Percentiles rank a stretch among this genome's conserved stretches.
Conservation (phyloP, 2,329 filamentous ascomycete genomes). For the Emergomyces pasteurianus region DNA sequence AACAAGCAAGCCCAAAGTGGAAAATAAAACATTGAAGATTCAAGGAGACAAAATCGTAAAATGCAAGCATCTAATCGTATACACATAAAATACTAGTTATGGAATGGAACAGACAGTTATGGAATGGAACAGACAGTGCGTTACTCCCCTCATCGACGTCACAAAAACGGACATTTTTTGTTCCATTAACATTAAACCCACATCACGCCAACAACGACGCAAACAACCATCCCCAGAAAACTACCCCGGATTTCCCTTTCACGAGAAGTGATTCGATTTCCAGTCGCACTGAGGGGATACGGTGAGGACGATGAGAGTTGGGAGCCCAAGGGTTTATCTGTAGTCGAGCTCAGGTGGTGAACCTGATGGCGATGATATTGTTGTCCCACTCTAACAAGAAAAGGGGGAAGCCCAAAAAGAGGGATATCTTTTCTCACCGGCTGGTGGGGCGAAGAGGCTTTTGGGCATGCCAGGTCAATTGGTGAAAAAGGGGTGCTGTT, state of each 20-base stretch:
- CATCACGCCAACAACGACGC: background rate
- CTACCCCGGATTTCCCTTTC: conserved; percentile 4
- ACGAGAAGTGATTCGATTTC: background rate
- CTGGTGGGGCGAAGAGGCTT: background rate
- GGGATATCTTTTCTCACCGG: background rate
- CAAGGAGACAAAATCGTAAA: background rate
- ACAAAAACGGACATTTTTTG: too few relatives aligned
- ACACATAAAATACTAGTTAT: background rate
- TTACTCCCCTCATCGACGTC: too few relatives aligned
- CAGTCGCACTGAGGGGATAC: background rate
- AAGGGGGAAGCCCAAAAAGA: background rate
- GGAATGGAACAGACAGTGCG: too few relatives aligned
- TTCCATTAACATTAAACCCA: conserved; percentile 1
- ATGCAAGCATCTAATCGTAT: background rate
- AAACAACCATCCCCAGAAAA: conserved; percentile 2
- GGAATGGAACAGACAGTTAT: too few relatives aligned
- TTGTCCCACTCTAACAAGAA: background rate
- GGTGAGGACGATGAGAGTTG: background rate
- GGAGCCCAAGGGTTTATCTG: background rate
- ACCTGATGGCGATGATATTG: background rate
- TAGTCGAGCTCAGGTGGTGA: background rate
- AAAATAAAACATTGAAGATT: background rate
- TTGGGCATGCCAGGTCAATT: background rate
- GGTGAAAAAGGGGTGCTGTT: background rate
- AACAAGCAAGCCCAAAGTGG: background rate